Evolutionary conservation across 176 grass and related monocot genomes (phyloP).

Genomic region (Urochloa ruziziensis): DNA sequence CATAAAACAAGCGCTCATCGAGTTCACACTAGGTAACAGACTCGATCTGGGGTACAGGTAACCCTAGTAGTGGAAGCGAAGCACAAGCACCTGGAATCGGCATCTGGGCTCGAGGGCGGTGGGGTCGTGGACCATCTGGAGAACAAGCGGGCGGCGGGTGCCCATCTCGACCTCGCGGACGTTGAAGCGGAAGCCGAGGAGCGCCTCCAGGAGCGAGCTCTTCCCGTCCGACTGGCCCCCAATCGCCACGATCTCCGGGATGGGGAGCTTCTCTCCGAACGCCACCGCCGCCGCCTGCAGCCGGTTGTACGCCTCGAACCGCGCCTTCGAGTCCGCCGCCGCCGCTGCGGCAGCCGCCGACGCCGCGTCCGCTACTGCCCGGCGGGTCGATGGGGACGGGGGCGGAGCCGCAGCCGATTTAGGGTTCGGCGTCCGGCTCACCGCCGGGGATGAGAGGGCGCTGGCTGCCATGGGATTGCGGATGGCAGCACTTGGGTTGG

Average conservation of each 20-base stretch:
- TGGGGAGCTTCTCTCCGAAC: constrained; percentile 94
- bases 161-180: constrained; percentile 99
- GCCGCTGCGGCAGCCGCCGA: constrained; percentile 25
- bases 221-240: constrained; percentile 93
- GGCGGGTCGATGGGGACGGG: constrained; percentile 35
- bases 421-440: constrained; percentile 49
- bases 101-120: constrained; percentile 87
- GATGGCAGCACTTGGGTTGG: neutral
- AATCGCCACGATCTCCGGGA: constrained; percentile 90
- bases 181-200: constrained; percentile 97
- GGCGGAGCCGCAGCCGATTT: constrained; percentile 28
- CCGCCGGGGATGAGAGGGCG: constrained; percentile 36
- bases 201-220: constrained; percentile 88
- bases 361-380: constrained; percentile 10
- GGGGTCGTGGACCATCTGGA: constrained; percentile 96
- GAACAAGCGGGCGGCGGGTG: constrained; percentile 87
- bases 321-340: constrained; percentile 57
- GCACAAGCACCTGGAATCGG: constrained; percentile 74
- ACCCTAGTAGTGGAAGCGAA: neutral
- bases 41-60: neutral
- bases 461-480: constrained; percentile 44
- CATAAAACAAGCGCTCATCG: constrained; percentile 23
- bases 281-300: constrained; percentile 88
- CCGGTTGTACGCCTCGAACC: constrained; percentile 98
- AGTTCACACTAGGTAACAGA: neutral